Evolutionary conservation across 768 basidiomycete genomes (phyloP).

Genomic region (Gyrodon lividus): DNA sequence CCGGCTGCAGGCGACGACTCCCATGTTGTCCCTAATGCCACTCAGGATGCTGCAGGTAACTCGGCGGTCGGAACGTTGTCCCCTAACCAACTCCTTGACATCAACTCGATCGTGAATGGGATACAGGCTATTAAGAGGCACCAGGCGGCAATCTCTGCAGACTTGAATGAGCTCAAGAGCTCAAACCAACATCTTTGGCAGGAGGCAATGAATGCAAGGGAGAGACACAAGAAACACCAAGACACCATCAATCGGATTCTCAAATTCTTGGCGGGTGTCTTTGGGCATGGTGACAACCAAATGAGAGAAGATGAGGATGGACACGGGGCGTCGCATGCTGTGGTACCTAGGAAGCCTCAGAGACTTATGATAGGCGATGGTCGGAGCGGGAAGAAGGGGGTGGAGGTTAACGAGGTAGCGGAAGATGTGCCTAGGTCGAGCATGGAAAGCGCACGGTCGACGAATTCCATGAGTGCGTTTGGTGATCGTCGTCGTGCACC

Average conservation of each 20-base stretch:
- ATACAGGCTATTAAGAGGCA: slow-evolving; percentile 88
- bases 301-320: slow-evolving; percentile 34
- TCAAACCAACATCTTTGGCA: slow-evolving; percentile 93
- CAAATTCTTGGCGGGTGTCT: slow-evolving; percentile 91
- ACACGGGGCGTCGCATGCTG: slow-evolving; percentile 37
- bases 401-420: slow-evolving; percentile 35
- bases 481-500: neutral
- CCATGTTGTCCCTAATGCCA: slow-evolving; percentile 15
- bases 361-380: slow-evolving; percentile 70
- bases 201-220: slow-evolving; percentile 76
- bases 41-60: slow-evolving; percentile 15
- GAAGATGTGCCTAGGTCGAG: slow-evolving; percentile 40
- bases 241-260: slow-evolving; percentile 96
- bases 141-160: slow-evolving; percentile 87
- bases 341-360: slow-evolving; percentile 49
- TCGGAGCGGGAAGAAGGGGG: slow-evolving; percentile 35
- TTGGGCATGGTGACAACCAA: slow-evolving; percentile 54
- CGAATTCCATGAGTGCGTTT: slow-evolving; percentile 13
- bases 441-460: slow-evolving; percentile 25
- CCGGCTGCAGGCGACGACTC: slow-evolving; percentile 31
- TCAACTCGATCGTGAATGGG: slow-evolving; percentile 75
- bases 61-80: slow-evolving; percentile 30
- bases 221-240: slow-evolving; percentile 87
- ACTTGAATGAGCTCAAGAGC: slow-evolving; percentile 83
- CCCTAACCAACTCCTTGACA: slow-evolving; percentile 62